These are phyloP conservation scores for Neurospora crassa DNA, from an alignment of 2,329 filamentous ascomycete species.

Conservation along the genomic window DNA sequence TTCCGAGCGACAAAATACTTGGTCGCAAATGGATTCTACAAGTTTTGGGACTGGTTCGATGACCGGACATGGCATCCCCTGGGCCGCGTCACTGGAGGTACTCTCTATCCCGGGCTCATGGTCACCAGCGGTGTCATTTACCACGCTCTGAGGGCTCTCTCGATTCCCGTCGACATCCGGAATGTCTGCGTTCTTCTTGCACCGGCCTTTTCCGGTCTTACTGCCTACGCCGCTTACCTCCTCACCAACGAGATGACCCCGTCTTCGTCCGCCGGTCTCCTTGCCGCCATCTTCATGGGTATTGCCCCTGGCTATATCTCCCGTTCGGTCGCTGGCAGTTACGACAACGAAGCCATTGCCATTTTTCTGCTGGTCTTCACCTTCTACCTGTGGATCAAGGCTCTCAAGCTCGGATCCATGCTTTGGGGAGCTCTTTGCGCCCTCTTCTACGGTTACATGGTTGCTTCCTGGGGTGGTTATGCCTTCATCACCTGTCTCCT, in stretches of 20 bases:
- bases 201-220: constrained; percentile 87
- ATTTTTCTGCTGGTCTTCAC: constrained; percentile 98
- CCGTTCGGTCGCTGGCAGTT: constrained; percentile 92
- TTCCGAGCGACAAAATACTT: constrained; percentile 98
- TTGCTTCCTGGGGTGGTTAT: constrained; percentile 98
- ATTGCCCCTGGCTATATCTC: constrained; percentile 97
- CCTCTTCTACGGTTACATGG: constrained; percentile 99
- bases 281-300: constrained; percentile 93
- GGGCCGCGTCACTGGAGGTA: constrained; percentile 94
- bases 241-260: constrained; percentile 95
- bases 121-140: constrained; percentile 97
- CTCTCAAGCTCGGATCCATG: constrained; percentile 89
- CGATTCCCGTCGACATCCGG: constrained; percentile 92
- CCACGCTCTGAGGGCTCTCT: constrained; percentile 79
- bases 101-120: constrained; percentile 98
- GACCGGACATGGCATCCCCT: constrained; percentile 99
- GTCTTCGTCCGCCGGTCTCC: constrained; percentile 87
- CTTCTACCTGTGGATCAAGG: constrained; percentile 99
- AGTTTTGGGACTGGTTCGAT: constrained; percentile 99
- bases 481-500: constrained; percentile 98
- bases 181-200: constrained; percentile 98
- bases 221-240: constrained; percentile 85
- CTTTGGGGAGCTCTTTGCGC: constrained; percentile 94
- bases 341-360: constrained; percentile 98
- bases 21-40: constrained; percentile 93